A percentile compares a stretch with the other conserved stretches of the same genome.
These are phyloP conservation scores for Insectozyma bohioensis DNA, from an alignment of 1,139 yeast genomes.

Conservation along the genomic window DNA sequence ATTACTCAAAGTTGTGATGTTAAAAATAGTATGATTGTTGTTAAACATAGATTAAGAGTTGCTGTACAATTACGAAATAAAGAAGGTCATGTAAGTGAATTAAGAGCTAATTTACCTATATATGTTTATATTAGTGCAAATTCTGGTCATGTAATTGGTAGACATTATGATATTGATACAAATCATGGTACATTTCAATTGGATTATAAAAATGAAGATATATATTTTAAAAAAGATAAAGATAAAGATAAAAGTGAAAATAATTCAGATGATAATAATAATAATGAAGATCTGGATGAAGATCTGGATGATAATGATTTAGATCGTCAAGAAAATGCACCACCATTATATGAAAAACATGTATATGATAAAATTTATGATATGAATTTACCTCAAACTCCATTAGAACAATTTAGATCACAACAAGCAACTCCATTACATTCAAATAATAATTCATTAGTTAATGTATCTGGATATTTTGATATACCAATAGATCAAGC, in stretches of 20 bases:
- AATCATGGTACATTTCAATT: conserved; percentile 50
- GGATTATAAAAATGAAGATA: conserved; percentile 32
- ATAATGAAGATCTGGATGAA: conserved; percentile 13
- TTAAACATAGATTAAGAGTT: conserved; percentile 61
- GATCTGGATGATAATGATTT: conserved; percentile 22
- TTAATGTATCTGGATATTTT: conserved; percentile 26
- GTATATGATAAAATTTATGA: conserved; percentile 38
- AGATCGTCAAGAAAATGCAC: conserved; percentile 35
- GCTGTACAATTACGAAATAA: conserved; percentile 56
- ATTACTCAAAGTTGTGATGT: conserved; percentile 61
- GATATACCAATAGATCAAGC: conserved; percentile 21
- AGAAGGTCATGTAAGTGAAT: conserved; percentile 66
- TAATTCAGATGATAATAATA: conserved; percentile 15
- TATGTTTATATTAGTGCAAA: conserved; percentile 57
- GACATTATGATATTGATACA: conserved; percentile 50
- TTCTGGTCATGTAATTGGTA: conserved; percentile 49
- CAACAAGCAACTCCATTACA: conserved; percentile 19
- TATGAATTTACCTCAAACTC: conserved; percentile 35
- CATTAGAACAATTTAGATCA: conserved; percentile 38
- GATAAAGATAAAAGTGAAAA: conserved; percentile 10
- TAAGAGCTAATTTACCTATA: conserved; percentile 67
- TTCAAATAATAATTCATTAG: conserved; percentile 20
- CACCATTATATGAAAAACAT: conserved; percentile 43
- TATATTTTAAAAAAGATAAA: conserved; percentile 29
- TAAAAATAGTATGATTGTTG: conserved; percentile 48